These are phyloP conservation scores for Phytophthora kernoviae DNA, from an alignment of 352 stramenopile species.

Conservation along the genomic window DNA sequence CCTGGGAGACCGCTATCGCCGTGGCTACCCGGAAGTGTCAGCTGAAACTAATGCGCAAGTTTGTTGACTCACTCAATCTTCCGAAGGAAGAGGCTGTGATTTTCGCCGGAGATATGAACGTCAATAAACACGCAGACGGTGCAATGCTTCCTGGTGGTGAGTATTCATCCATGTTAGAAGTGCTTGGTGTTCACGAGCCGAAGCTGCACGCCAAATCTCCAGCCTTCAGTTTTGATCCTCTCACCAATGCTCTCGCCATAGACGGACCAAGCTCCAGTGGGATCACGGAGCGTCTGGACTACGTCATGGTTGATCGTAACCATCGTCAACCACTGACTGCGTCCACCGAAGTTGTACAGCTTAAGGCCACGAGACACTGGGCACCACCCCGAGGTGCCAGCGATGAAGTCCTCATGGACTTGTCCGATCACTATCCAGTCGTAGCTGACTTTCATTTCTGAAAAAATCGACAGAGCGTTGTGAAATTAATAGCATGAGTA, in stretches of 20 bases:
- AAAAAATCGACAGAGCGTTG: slow-evolving; percentile 3
- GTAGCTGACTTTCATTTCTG: slow-evolving; percentile 60
- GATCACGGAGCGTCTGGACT: slow-evolving; percentile 63
- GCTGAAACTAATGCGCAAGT: slow-evolving; percentile 48
- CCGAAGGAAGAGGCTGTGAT: slow-evolving; percentile 53
- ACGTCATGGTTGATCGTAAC: slow-evolving; percentile 48
- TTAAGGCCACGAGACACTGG: slow-evolving; percentile 63
- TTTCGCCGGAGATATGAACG: slow-evolving; percentile 67
- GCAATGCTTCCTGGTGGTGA: slow-evolving; percentile 24
- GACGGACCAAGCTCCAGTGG: slow-evolving; percentile 64
- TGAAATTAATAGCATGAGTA: slow-evolving; percentile 8
- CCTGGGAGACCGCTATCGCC: slow-evolving; percentile 59
- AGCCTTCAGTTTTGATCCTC: slow-evolving; percentile 67
- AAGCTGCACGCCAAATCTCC: slow-evolving; percentile 34
- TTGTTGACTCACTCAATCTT: slow-evolving; percentile 53
- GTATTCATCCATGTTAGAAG: slow-evolving; percentile 58
- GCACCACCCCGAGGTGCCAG: slow-evolving; percentile 11
- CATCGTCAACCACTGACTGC: slow-evolving; percentile 38
- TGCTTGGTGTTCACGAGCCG: slow-evolving; percentile 43
- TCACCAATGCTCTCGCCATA: slow-evolving; percentile 61
- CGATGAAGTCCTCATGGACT: slow-evolving; percentile 49
- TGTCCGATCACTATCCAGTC: slow-evolving; percentile 78
- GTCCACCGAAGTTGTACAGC: slow-evolving; percentile 46
- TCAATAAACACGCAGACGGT: slow-evolving; percentile 46
- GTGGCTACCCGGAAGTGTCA: slow-evolving; percentile 47